Percentiles rank a stretch among this genome's conserved stretches.
These are phyloP conservation scores for Ustilago vetiveriae DNA, from an alignment of 1,284 basidiomycete species.

Conservation along the genomic window DNA sequence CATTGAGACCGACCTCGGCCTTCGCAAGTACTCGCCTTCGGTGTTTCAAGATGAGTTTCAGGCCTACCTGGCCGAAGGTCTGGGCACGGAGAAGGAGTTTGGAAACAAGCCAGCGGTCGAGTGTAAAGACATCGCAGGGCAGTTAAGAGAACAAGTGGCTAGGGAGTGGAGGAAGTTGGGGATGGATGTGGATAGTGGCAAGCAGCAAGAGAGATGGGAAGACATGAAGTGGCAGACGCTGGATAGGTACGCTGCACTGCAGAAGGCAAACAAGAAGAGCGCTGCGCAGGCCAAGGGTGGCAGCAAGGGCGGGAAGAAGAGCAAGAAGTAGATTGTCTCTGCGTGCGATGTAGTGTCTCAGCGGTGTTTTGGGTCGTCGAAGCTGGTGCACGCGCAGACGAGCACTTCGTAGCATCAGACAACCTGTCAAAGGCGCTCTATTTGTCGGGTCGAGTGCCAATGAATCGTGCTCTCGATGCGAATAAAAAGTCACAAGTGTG, in stretches of 20 bases:
- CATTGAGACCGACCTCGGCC: constrained; percentile 53
- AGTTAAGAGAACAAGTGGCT: constrained; percentile 21
- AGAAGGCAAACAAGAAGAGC: constrained; percentile 27
- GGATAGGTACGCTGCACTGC: constrained; percentile 36
- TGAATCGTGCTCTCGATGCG: no score
- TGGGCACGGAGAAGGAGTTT: constrained; percentile 50
- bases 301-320: constrained; percentile 32
- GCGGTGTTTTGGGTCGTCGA: no score
- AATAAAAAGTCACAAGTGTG: no score
- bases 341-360: no score
- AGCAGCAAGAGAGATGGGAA: constrained; percentile 37
- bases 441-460: no score
- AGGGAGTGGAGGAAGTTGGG: constrained; percentile 42
- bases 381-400: no score
- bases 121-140: constrained; percentile 38
- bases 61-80: constrained; percentile 57
- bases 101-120: constrained; percentile 50
- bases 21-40: constrained; percentile 55
- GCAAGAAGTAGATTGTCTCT: constrained; percentile 30
- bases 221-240: constrained; percentile 41
- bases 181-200: constrained; percentile 12
- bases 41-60: constrained; percentile 63
- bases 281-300: constrained; percentile 6
- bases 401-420: no score
- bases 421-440: no score